These are phyloP conservation scores for Ramaria sp. DNA, from an alignment of 768 basidiomycete species.

Conservation along the genomic window DNA sequence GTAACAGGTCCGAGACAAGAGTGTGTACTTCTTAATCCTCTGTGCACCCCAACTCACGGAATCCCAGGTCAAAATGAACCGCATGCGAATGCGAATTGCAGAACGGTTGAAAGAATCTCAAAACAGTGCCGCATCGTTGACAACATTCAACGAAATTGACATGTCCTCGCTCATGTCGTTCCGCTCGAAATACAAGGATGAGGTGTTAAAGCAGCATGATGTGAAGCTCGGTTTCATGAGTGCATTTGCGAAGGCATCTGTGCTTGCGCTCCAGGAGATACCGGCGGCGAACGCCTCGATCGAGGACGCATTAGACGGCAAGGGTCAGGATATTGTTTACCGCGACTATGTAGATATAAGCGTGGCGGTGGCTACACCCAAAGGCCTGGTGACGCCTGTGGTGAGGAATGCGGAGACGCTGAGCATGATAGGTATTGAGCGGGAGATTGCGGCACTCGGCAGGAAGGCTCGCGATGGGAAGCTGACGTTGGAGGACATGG, in stretches of 20 bases:
- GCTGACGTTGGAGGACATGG: slow-evolving; percentile 95
- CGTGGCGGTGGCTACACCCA: slow-evolving; percentile 94
- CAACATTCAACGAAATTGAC: slow-evolving; percentile 99
- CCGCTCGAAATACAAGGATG: slow-evolving; percentile 91
- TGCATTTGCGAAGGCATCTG: slow-evolving; percentile 83
- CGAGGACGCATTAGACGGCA: slow-evolving; percentile 40
- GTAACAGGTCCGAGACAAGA: slow-evolving; percentile 77
- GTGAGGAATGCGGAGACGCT: slow-evolving; percentile 83
- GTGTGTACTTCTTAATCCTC: slow-evolving; percentile 29
- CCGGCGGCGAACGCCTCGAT: slow-evolving; percentile 91
- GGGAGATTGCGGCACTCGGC: slow-evolving; percentile 81
- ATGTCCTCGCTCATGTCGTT: slow-evolving; percentile 94
- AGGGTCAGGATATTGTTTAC: slow-evolving; percentile 86
- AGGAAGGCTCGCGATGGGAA: slow-evolving; percentile 94
- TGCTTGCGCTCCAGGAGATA: slow-evolving; percentile 81
- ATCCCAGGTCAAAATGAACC: slow-evolving; percentile 88
- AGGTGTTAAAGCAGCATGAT: slow-evolving; percentile 80
- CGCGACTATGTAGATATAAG: slow-evolving; percentile 87
- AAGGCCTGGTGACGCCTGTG: slow-evolving; percentile 94
- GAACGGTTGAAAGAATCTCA: slow-evolving; percentile 98
- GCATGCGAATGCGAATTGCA: slow-evolving; percentile 95
- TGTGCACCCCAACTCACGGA: neutral
- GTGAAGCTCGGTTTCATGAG: slow-evolving; percentile 99
- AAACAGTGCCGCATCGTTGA: slow-evolving; percentile 90
- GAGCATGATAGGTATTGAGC: slow-evolving; percentile 86